Evolutionary conservation across 129 eudicot genomes (phyloP), one percentile per base, ranked within the genome.

Genomic region (Centrapalus pauciflorus): DNA sequence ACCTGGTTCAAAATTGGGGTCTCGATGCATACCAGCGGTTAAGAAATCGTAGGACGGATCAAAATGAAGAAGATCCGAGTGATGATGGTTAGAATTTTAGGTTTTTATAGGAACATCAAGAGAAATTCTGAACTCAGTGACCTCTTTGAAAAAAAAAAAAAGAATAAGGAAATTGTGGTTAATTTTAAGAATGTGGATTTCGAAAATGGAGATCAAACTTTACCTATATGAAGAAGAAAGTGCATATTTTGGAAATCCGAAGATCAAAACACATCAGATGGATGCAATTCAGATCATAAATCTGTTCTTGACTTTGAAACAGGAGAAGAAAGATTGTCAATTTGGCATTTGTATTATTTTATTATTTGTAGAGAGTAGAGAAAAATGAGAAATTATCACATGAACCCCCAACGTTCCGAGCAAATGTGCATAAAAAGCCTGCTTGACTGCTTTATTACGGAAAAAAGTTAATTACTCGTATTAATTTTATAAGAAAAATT

Each of bases 1-100:
- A 46, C 69, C 82, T 69, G 60, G 62, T 37, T 70, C 51, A 5
- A 21, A 73, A 56, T 17, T 55, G 41, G 35, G 56, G 43, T 35
- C 38, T 66, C 5, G 40, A 26, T 56, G 55, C 75, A 60, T 23
- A 52, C 50, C 20, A 45, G 25, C 49, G 57, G 63, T 3, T 64
- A 35, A 32, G 5, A 54, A 63, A 52, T 12, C 16, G 20, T 28
- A 27, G 19, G 17, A 66, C 0, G 56, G n/a, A n/a, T n/a, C n/a
- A n/a, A 30, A 65, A 46, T 33, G 24, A 55, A 20, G n/a, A 64
- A 21, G 50, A 67, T 51, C 30, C 30, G 28, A 30, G 46, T 30
- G 10, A 29, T 29, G 59, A 48, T 48, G 2, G 33, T 20, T 34
- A 1, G 25, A 24, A 67, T 3, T 66, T 50, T 33, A 9, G 62